Conservation (phyloP, 1,284 basidiomycete species). For the Boletus sp. region DNA sequence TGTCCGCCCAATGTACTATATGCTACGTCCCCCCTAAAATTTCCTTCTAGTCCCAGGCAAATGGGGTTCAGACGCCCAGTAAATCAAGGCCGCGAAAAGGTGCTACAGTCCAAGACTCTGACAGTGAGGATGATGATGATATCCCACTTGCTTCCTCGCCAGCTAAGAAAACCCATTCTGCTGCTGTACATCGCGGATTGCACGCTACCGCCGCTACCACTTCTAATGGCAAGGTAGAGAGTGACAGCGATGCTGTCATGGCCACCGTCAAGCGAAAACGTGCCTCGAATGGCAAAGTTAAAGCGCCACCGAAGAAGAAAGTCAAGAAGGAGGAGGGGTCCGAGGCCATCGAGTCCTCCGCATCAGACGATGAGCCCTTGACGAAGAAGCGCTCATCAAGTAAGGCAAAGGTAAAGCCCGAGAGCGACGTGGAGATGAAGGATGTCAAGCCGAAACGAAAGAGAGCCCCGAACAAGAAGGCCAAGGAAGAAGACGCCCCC, state of each 20-base stretch:
- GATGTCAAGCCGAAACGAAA: constrained; percentile 48
- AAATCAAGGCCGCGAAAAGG: constrained; percentile 59
- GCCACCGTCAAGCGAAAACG: constrained; percentile 39
- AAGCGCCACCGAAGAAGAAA: constrained; percentile 63
- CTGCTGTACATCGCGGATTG: constrained; percentile 42
- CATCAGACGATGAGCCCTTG: constrained; percentile 43
- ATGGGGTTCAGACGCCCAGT: constrained; percentile 38
- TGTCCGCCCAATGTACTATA: constrained; percentile 15
- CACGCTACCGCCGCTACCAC: constrained; percentile 36
- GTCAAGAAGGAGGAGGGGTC: constrained; percentile 57
- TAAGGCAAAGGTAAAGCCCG: constrained; percentile 55
- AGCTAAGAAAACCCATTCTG: constrained; percentile 47
- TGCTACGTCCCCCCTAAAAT: constrained; percentile 16
- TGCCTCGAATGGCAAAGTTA: constrained; percentile 40
- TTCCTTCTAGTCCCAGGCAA: constrained; percentile 44
- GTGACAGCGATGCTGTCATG: constrained; percentile 36
- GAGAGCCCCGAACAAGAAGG: constrained; percentile 42
- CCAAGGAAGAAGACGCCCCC: constrained; percentile 31
- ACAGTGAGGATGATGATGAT: constrained; percentile 76
- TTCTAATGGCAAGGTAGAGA: constrained; percentile 42
- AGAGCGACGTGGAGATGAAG: constrained; percentile 47
- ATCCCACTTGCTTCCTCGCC: constrained; percentile 70
- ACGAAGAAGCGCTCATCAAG: constrained; percentile 45
- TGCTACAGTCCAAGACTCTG: constrained; percentile 52
- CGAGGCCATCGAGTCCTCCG: constrained; percentile 34